phyloP scores from a whole-genome alignment of 192 early-diverging fungal species.

The Coemansia sp. region DNA sequence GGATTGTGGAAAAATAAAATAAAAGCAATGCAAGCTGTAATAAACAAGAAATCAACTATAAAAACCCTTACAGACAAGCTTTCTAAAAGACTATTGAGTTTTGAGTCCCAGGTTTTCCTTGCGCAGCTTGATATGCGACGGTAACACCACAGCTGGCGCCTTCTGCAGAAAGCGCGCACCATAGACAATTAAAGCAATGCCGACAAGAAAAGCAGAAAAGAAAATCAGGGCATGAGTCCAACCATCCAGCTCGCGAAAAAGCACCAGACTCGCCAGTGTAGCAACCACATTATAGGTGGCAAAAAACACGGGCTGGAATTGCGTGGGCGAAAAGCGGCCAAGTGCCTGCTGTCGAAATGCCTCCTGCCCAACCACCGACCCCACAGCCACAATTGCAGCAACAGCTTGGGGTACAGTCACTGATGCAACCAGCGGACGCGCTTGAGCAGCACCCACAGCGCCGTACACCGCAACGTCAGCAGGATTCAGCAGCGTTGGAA shows the following conservation, averaged over 20 bases:
- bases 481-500: slow-evolving; percentile 25
- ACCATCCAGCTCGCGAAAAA: slow-evolving; percentile 48
- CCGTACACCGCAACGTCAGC: slow-evolving; percentile 47
- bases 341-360: slow-evolving; percentile 52
- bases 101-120: slow-evolving; percentile 38
- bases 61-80: no score
- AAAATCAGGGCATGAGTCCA: slow-evolving; percentile 32
- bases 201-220: slow-evolving; percentile 27
- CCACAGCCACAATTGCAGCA: slow-evolving; percentile 25
- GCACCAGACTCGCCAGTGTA: slow-evolving; percentile 36
- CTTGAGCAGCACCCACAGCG: slow-evolving; percentile 12
- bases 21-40: no score
- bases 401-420: slow-evolving; percentile 27
- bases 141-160: slow-evolving; percentile 33
- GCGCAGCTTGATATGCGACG: slow-evolving; percentile 46
- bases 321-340: slow-evolving; percentile 46
- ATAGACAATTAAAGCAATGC: slow-evolving; percentile 40
- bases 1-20: no score
- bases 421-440: slow-evolving; percentile 8
- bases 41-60: no score
- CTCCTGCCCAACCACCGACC: slow-evolving; percentile 52
- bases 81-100: slow-evolving; percentile 12
- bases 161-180: slow-evolving; percentile 45
- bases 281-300: slow-evolving; percentile 52
- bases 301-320: slow-evolving; percentile 56